Evolutionary conservation across 805 yeast species (phyloP), one percentile per base, ranked within the genome.

Genomic region (Jamesozyma lodderae): DNA sequence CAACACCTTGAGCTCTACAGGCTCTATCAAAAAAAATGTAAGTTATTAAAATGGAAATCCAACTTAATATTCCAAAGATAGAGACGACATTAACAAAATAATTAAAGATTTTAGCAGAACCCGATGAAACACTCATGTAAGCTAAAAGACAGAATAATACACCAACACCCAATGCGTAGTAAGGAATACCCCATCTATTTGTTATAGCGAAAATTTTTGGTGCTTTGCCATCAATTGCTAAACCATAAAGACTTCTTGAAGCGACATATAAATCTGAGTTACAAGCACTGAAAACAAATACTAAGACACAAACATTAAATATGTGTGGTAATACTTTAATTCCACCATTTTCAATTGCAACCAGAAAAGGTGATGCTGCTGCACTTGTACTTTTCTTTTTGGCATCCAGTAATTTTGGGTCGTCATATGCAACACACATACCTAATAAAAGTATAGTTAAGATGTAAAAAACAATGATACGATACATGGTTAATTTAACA

Each of bases 301-400:
- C 61, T 53, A 86, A 61, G 47, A 86, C 80, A 57, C 84, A 77
- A 2, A 79, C 90, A 57, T 86, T 86, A 52, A 86, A 67, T 35
- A 86, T 70, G 47, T 79, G 81, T 27, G 87, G 87, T 44, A 85
- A 64, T 1, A 75, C 88, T 7, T 57, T 51, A 44, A 84, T 82
- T 44, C 72, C 72, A 52, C 79, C 77, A 50, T 67, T 72, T 36
- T 62, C 53, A 42, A 84, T 79, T 35, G 94, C 95, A 52, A 83
- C 78, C 37, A 83, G 88, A 52, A 83, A 84, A 27, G 95, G 94
- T 11, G 92, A 81, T 16, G 90, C 87, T 29, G 80, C 70, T 2
- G 88, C 86, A 31, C 67, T 66, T 2, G 73, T 62, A n/a, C 63
- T 57, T 36, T 75, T 69, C 3, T 51, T 45, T 20, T 74, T 75